Evolutionary conservation across 257 asterid genomes (phyloP).

Genomic region (Cordia subcordata): DNA sequence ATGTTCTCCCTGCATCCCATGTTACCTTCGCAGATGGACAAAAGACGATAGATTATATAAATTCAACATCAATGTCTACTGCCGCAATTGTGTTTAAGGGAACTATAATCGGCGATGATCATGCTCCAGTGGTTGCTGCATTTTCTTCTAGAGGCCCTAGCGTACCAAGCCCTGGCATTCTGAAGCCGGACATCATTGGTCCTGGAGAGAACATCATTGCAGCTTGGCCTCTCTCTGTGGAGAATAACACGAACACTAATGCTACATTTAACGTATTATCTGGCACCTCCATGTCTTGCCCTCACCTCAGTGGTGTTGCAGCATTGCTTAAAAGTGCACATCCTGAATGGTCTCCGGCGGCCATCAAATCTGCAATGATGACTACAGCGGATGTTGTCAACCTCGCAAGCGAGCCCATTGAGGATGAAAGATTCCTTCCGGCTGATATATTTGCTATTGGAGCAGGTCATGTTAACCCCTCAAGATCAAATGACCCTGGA

Average conservation of each 20-base stretch:
- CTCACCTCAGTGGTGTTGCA: slow-evolving; percentile 44
- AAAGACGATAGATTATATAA: slow-evolving; percentile 20
- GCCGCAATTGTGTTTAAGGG: slow-evolving; percentile 36
- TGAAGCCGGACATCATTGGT: slow-evolving; percentile 61
- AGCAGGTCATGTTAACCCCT: slow-evolving; percentile 49
- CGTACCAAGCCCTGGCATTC: slow-evolving; percentile 29
- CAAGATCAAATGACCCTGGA: slow-evolving; percentile 43
- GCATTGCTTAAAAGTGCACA: slow-evolving; percentile 38
- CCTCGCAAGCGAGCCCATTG: slow-evolving; percentile 17
- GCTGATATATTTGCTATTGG: slow-evolving; percentile 36
- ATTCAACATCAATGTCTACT: slow-evolving; percentile 17
- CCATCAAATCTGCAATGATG: slow-evolving; percentile 52
- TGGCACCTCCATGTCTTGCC: slow-evolving; percentile 56
- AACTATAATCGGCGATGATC: slow-evolving; percentile 33
- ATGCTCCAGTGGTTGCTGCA: slow-evolving; percentile 36
- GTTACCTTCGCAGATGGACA: slow-evolving; percentile 13
- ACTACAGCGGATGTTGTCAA: slow-evolving; percentile 38
- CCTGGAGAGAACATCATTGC: slow-evolving; percentile 57
- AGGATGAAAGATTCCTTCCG: slow-evolving; percentile 25
- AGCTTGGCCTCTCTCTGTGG: slow-evolving; percentile 39
- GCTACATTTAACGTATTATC: slow-evolving; percentile 38
- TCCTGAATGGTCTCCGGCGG: slow-evolving; percentile 47
- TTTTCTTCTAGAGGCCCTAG: slow-evolving; percentile 56
- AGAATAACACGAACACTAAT: slow-evolving; percentile 18
- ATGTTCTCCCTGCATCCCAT: slow-evolving; percentile 28